phyloP scores from a whole-genome alignment of 2,329 filamentous ascomycete genomes.

The Fusarium cicatricum region DNA sequence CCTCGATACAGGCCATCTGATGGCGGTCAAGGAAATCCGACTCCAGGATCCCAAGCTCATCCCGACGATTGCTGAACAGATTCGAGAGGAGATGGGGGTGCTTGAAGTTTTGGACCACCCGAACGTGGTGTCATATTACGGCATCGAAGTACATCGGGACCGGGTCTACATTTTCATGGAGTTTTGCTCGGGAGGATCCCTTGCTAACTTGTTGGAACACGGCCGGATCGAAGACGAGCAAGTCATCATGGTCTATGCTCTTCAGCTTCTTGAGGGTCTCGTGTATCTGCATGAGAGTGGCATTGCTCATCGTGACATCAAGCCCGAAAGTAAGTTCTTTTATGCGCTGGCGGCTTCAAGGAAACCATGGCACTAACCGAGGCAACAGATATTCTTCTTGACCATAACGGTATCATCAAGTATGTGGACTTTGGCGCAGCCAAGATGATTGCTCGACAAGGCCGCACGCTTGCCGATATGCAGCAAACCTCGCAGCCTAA shows the following conservation, averaged over 20 bases:
- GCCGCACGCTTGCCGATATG: slow-evolving; percentile 78
- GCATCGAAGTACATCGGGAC: slow-evolving; percentile 97
- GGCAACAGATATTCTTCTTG: slow-evolving; percentile 82
- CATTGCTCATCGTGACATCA: slow-evolving; percentile 97
- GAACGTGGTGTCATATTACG: slow-evolving; percentile 97
- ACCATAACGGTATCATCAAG: slow-evolving; percentile 98
- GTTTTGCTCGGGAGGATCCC: slow-evolving; percentile 93
- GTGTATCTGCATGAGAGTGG: slow-evolving; percentile 91
- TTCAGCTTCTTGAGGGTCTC: slow-evolving; percentile 93
- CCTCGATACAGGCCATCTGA: slow-evolving; percentile 91
- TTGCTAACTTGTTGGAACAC: slow-evolving; percentile 90
- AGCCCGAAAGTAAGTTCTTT: slow-evolving; percentile 84
- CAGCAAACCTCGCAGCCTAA: slow-evolving; percentile 71
- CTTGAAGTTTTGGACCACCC: slow-evolving; percentile 95
- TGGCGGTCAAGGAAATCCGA: slow-evolving; percentile 99
- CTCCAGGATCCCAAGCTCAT: slow-evolving; percentile 97
- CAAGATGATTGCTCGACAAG: slow-evolving; percentile 94
- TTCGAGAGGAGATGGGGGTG: slow-evolving; percentile 96
- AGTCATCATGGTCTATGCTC: slow-evolving; percentile 94
- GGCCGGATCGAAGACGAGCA: slow-evolving; percentile 98
- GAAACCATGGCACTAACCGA: slow-evolving; percentile 34
- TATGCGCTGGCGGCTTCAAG: background rate
- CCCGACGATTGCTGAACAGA: slow-evolving; percentile 91
- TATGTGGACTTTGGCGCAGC: slow-evolving; percentile 98
- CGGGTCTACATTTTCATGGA: slow-evolving; percentile 99